These are phyloP conservation scores for Pleurotus giganteus DNA, from an alignment of 768 basidiomycete species.

Conservation along the genomic window DNA sequence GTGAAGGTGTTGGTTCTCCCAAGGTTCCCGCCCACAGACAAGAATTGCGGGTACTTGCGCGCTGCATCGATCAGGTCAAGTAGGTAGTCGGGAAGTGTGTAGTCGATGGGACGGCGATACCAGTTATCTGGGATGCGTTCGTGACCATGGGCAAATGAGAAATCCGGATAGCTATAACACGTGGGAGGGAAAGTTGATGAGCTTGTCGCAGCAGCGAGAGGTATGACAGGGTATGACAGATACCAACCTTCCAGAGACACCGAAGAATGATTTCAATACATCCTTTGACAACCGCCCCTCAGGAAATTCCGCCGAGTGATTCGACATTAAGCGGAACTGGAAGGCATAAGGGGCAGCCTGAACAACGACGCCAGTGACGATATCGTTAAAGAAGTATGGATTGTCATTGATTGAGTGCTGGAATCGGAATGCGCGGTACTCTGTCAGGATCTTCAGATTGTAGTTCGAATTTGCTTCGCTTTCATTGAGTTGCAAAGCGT, in stretches of 20 bases:
- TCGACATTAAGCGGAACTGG: slow-evolving; percentile 7
- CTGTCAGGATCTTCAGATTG: background rate
- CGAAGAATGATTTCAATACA: slow-evolving; percentile 8
- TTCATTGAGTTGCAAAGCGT: background rate
- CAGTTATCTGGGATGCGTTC: slow-evolving; percentile 10
- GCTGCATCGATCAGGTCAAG: background rate
- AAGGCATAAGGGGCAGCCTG: slow-evolving; percentile 3
- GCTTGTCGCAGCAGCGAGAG: background rate
- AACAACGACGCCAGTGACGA: background rate
- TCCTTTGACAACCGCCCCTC: slow-evolving; percentile 1
- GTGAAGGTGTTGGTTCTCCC: slow-evolving; percentile 7
- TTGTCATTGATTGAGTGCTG: slow-evolving; percentile 5
- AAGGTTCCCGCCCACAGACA: slow-evolving; percentile 6
- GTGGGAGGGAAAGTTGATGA: background rate
- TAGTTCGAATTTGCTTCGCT: background rate
- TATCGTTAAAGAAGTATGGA: slow-evolving; percentile 3
- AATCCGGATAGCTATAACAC: background rate
- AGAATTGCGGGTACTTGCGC: slow-evolving; percentile 5
- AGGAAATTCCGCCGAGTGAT: slow-evolving; percentile 3
- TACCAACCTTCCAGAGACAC: background rate
- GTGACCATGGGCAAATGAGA: background rate
- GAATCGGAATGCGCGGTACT: background rate
- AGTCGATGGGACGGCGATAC: slow-evolving; percentile 9
- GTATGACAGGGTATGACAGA: no score
- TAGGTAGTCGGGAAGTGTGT: background rate